Percentiles rank a stretch among this genome's conserved stretches.
These are phyloP conservation scores for Zostera marina DNA, from an alignment of 116 monocot genomes.

Conservation along the genomic window DNA sequence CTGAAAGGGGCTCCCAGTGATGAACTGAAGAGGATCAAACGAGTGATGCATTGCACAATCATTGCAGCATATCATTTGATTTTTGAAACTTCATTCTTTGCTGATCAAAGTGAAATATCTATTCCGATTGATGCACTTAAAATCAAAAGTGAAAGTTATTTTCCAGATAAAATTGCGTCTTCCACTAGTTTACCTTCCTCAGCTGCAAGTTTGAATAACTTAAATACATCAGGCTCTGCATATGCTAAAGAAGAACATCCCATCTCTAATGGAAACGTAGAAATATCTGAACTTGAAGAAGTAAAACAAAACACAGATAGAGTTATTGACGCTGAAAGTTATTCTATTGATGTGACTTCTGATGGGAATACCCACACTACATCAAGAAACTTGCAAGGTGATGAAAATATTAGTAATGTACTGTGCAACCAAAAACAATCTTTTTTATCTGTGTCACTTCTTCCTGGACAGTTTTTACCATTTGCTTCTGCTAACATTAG, in stretches of 20 bases:
- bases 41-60: slow-evolving; percentile 51
- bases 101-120: slow-evolving; percentile 55
- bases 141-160: slow-evolving; percentile 6
- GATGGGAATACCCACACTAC: slow-evolving; percentile 7
- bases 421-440: background rate
- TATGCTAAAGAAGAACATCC: slow-evolving; percentile 15
- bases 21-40: slow-evolving; percentile 72
- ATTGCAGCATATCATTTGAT: slow-evolving; percentile 78
- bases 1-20: slow-evolving; percentile 61
- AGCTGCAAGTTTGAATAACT: background rate
- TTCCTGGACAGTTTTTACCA: slow-evolving; percentile 21
- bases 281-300: slow-evolving; percentile 2
- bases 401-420: background rate
- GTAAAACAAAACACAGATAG: background rate
- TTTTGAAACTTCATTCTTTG: slow-evolving; percentile 64
- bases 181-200: background rate
- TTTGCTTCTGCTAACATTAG: slow-evolving; percentile 16
- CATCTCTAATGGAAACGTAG: slow-evolving; percentile 16
- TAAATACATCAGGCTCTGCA: slow-evolving; percentile 2
- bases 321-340: slow-evolving; percentile 2
- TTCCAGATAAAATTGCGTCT: background rate
- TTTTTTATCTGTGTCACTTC: slow-evolving; percentile 3
- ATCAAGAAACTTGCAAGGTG: background rate
- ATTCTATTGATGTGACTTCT: background rate
- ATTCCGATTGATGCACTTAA: slow-evolving; percentile 10